phyloP scores from a whole-genome alignment of 331 rosid species.

The Prunus yedoensis region DNA sequence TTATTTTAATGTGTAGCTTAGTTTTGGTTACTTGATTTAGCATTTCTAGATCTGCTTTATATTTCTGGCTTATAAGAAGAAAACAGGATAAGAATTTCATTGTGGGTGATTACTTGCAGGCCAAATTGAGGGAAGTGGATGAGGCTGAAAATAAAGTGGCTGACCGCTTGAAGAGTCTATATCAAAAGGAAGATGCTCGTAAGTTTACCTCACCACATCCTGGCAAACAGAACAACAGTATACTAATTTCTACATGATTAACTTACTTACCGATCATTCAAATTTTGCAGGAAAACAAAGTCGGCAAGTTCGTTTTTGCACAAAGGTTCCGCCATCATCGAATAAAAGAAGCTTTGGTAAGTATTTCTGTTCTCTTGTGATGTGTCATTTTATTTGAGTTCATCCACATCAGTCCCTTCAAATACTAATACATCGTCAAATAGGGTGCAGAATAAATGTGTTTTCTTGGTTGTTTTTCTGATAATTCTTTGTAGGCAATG shows the following conservation, averaged over 20 bases:
- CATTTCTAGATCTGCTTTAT: background rate
- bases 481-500: constrained; percentile 44
- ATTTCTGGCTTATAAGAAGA: background rate
- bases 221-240: constrained; percentile 9
- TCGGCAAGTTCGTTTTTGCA: constrained; percentile 69
- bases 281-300: constrained; percentile 69
- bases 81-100: background rate
- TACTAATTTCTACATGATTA: background rate
- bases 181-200: constrained; percentile 68
- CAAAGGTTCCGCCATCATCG: constrained; percentile 76
- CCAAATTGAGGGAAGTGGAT: constrained; percentile 56
- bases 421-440: background rate
- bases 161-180: constrained; percentile 56
- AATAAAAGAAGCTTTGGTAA: constrained; percentile 75
- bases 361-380: constrained; percentile 13
- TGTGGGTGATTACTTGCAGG: constrained; percentile 41
- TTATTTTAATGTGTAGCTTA: background rate
- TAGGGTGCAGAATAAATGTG: background rate
- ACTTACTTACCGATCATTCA: constrained; percentile 2
- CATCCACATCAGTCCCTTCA: background rate
- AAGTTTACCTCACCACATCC: constrained; percentile 23
- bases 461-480: background rate
- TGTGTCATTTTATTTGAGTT: background rate
- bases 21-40: background rate
- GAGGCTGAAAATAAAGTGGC: constrained; percentile 50